These are phyloP conservation scores for Aegilops umbellulata DNA, from an alignment of 176 grass and related monocot species.

Conservation along the genomic window DNA sequence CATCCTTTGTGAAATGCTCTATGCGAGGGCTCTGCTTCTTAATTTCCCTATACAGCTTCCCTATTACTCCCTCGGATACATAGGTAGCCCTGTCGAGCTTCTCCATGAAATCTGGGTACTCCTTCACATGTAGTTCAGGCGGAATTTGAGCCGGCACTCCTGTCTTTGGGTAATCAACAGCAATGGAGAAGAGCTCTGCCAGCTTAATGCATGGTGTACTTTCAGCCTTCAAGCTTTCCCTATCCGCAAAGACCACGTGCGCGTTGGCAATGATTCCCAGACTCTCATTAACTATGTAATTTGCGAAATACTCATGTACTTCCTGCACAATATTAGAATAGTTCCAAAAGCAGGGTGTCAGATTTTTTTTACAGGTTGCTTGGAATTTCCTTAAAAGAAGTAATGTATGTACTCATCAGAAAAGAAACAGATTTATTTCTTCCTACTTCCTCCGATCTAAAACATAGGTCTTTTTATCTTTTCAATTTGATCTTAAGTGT, in stretches of 20 bases:
- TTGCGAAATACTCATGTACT: conserved; percentile 72
- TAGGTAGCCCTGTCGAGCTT: conserved; percentile 67
- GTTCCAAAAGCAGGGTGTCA: neutral
- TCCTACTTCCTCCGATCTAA: neutral
- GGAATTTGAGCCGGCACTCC: conserved; percentile 76
- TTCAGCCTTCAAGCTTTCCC: conserved; percentile 43
- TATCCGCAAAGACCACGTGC: conserved; percentile 79
- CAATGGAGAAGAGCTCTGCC: conserved; percentile 74
- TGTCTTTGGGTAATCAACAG: conserved; percentile 94
- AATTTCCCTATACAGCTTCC: conserved; percentile 82
- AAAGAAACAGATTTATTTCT: neutral
- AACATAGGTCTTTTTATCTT: too few relatives aligned
- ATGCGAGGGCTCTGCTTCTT: conserved; percentile 56
- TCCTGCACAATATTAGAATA: conserved; percentile 49
- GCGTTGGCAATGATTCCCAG: conserved; percentile 86
- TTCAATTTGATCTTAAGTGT: too few relatives aligned
- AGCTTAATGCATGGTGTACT: conserved; percentile 53
- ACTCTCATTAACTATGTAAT: conserved; percentile 94
- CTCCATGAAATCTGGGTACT: conserved; percentile 98
- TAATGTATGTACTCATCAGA: neutral
- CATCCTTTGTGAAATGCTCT: conserved; percentile 57
- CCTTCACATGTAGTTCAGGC: conserved; percentile 47
- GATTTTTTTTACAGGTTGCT: neutral
- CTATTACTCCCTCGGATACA: conserved; percentile 59
- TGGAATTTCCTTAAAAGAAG: neutral